Evolutionary conservation across 495 filamentous ascomycete genomes (phyloP).

Genomic region (Trichodelitschia bisporula): DNA sequence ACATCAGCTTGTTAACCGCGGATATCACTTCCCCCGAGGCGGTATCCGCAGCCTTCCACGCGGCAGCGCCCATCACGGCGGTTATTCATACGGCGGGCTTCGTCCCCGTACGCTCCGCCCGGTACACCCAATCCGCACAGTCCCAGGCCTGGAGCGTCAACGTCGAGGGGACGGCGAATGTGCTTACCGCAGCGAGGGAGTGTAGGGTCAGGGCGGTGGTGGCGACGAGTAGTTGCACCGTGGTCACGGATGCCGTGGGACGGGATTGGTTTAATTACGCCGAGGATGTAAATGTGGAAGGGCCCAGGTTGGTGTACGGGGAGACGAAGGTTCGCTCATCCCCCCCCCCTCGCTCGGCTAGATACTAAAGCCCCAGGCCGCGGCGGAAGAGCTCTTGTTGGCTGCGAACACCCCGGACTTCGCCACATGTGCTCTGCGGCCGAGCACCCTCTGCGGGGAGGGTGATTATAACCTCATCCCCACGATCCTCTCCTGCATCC

Average conservation of each 20-base stretch:
- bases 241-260: conserved; percentile 28
- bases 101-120: conserved; percentile 5
- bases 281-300: conserved; percentile 21
- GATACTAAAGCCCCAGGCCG: conserved; percentile 15
- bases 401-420: conserved; percentile 20
- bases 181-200: conserved; percentile 14
- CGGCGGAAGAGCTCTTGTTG: conserved; percentile 31
- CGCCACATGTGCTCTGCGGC: conserved; percentile 28
- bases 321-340: conserved; percentile 26
- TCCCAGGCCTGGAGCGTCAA: conserved; percentile 16
- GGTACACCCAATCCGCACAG: conserved; percentile 10
- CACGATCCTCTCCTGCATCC: conserved; percentile 29
- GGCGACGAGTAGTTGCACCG: conserved; percentile 27
- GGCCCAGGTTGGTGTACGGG: conserved; percentile 28
- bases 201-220: conserved; percentile 17
- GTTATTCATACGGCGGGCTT: conserved; percentile 17
- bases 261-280: conserved; percentile 27
- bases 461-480: conserved; percentile 28
- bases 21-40: conserved; percentile 8
- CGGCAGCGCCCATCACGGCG: conserved; percentile 9
- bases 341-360: neutral
- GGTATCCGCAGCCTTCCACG: conserved; percentile 9
- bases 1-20: conserved; percentile 10
- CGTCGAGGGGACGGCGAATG: conserved; percentile 20
- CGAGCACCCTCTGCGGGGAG: conserved; percentile 31